Conservation (phyloP, 768 basidiomycete species). For the Russula brevipes region DNA sequence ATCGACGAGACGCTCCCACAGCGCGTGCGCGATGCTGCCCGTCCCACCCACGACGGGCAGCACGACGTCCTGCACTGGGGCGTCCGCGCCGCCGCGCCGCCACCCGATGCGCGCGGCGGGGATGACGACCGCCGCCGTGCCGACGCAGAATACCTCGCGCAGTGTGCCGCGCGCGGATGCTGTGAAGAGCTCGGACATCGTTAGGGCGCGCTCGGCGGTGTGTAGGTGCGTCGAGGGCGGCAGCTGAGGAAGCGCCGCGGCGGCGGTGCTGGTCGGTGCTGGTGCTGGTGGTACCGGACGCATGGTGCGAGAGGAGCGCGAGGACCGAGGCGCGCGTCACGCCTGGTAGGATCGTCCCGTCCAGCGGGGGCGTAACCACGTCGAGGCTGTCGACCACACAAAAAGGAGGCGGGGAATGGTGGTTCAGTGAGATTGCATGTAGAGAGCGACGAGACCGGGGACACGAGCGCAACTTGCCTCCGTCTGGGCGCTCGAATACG, state of each 20-base stretch:
- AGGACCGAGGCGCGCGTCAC: conserved; percentile 90
- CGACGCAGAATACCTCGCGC: conserved; percentile 79
- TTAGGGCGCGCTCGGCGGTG: conserved; percentile 43
- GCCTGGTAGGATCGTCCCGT: conserved; percentile 89
- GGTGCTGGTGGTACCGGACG: too few relatives aligned
- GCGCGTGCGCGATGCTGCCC: conserved; percentile 54
- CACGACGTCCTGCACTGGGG: conserved; percentile 12
- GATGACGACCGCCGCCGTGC: conserved; percentile 76
- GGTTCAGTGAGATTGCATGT: conserved; percentile 21
- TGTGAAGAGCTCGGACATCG: conserved; percentile 40
- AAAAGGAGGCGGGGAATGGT: background rate
- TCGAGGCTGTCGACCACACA: conserved; percentile 48
- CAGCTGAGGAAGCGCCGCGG: conserved; percentile 33
- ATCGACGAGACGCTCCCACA: conserved; percentile 68
- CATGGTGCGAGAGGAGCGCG: conserved; percentile 49
- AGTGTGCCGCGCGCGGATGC: conserved; percentile 55
- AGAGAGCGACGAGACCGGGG: background rate
- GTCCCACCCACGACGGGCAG: conserved; percentile 51
- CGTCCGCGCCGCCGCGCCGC: conserved; percentile 36
- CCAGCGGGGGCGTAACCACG: conserved; percentile 82
- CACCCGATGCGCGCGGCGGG: conserved; percentile 72
- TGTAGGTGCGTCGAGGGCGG: conserved; percentile 41
- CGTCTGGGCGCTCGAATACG: conserved; percentile 40
- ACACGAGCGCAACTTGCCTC: conserved; percentile 26
- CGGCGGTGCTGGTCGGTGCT: too few relatives aligned